Conservation (phyloP, 2,329 filamentous ascomycete species). For the Alternaria postmessia region DNA sequence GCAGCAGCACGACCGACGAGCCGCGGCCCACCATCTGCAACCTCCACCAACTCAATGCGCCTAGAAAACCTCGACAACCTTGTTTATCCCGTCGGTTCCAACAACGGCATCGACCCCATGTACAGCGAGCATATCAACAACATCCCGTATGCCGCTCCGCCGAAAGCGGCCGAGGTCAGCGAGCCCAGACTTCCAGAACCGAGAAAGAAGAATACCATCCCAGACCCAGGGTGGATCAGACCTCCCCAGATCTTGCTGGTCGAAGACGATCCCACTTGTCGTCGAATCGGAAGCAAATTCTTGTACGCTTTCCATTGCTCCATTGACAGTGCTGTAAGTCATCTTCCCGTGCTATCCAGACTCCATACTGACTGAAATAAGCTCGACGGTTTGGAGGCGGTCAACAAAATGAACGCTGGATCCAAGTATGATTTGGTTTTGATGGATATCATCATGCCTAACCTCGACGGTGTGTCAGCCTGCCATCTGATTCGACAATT, state of each 20-base stretch:
- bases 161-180: constrained; percentile 65
- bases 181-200: constrained; percentile 60
- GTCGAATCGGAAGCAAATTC: constrained; percentile 72
- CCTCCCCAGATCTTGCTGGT: constrained; percentile 86
- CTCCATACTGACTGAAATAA: constrained; percentile 52
- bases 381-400: constrained; percentile 89
- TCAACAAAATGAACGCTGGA: constrained; percentile 78
- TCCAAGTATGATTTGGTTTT: constrained; percentile 69
- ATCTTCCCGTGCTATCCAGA: neutral
- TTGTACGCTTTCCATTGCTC: constrained; percentile 70
- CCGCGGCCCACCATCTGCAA: constrained; percentile 56
- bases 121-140: constrained; percentile 94
- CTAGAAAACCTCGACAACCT: constrained; percentile 71
- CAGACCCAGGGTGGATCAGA: constrained; percentile 71
- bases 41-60: constrained; percentile 61
- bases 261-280: constrained; percentile 77
- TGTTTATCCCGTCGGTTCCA: constrained; percentile 90
- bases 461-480: constrained; percentile 91
- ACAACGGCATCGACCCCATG: constrained; percentile 92
- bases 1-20: constrained; percentile 57
- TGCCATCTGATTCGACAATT: constrained; percentile 93
- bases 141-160: constrained; percentile 82
- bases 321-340: constrained; percentile 69
- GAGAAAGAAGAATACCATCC: constrained; percentile 67
- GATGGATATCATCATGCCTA: constrained; percentile 87